Percentiles rank a stretch among this genome's conserved stretches.
These are phyloP conservation scores for Besnoitia besnoiti DNA, from an alignment of 169 alveolate species.

Conservation along the genomic window DNA sequence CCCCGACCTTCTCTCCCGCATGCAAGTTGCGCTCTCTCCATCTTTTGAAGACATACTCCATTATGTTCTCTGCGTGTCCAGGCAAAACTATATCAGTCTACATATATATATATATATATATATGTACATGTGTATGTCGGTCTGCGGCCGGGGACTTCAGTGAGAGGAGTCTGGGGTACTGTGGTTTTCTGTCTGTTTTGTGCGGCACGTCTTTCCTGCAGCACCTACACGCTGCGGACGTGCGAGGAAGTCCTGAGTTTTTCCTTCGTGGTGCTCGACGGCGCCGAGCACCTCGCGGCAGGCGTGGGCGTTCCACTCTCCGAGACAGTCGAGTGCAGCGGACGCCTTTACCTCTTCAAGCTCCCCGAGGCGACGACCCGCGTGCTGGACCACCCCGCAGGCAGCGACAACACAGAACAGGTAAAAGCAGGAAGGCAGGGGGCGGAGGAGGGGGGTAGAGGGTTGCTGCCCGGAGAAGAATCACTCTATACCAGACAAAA, in stretches of 20 bases:
- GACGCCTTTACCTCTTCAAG: slow-evolving; percentile 51
- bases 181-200: neutral
- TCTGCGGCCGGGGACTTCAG: too few species aligned
- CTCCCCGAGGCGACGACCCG: neutral
- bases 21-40: too few species aligned
- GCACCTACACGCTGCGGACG: slow-evolving; percentile 31
- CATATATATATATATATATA: neutral
- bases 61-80: neutral
- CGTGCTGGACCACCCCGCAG: neutral
- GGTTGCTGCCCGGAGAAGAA: too few species aligned
- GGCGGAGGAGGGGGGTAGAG: too few species aligned
- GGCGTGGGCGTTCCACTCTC: slow-evolving; percentile 57
- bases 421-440: neutral
- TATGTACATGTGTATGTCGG: neutral
- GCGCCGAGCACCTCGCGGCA: slow-evolving; percentile 34
- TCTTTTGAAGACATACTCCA: neutral
- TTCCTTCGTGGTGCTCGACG: slow-evolving; percentile 39
- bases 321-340: slow-evolving; percentile 39
- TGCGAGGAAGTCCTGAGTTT: slow-evolving; percentile 55
- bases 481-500: too few species aligned
- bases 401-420: neutral
- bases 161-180: neutral
- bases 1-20: too few species aligned
- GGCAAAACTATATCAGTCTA: neutral
- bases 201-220: neutral